phyloP scores from a whole-genome alignment of 768 basidiomycete genomes.

The Pisolithus albus region DNA sequence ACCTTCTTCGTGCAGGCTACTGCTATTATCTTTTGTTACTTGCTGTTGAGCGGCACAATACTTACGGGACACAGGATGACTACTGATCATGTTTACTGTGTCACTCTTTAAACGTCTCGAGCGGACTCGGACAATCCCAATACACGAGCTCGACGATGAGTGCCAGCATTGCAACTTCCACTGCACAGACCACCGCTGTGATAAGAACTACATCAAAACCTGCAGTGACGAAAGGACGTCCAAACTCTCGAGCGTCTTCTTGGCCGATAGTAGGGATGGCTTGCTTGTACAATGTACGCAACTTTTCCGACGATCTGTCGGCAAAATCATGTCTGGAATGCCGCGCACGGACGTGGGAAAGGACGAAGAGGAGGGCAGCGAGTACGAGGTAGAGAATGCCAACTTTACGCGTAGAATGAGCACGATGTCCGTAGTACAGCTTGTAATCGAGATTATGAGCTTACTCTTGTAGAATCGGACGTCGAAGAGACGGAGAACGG shows the following conservation, averaged over 20 bases:
- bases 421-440: too few relatives aligned
- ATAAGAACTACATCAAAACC: conserved; percentile 58
- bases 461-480: conserved; percentile 62
- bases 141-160: conserved; percentile 32
- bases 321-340: conserved; percentile 74
- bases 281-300: conserved; percentile 20
- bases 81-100: too few relatives aligned
- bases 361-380: conserved; percentile 50
- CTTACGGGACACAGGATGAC: not conserved
- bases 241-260: conserved; percentile 56
- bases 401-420: conserved; percentile 26
- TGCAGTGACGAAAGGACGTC: conserved; percentile 72
- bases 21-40: not conserved
- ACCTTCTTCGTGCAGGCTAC: not conserved
- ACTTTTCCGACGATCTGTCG: conserved; percentile 40
- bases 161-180: conserved; percentile 61
- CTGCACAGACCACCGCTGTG: conserved; percentile 48
- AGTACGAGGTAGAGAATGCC: conserved; percentile 63
- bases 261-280: conserved; percentile 56
- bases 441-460: conserved; percentile 17
- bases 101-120: not conserved
- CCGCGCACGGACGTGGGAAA: conserved; percentile 54
- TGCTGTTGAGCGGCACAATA: not conserved
- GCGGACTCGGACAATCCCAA: too few relatives aligned
- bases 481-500: conserved; percentile 77